A percentile compares a stretch with the other conserved stretches of the same genome.
phyloP scores from a whole-genome alignment of 2,329 filamentous ascomycete genomes.

The Aspergillus fijiensis region DNA sequence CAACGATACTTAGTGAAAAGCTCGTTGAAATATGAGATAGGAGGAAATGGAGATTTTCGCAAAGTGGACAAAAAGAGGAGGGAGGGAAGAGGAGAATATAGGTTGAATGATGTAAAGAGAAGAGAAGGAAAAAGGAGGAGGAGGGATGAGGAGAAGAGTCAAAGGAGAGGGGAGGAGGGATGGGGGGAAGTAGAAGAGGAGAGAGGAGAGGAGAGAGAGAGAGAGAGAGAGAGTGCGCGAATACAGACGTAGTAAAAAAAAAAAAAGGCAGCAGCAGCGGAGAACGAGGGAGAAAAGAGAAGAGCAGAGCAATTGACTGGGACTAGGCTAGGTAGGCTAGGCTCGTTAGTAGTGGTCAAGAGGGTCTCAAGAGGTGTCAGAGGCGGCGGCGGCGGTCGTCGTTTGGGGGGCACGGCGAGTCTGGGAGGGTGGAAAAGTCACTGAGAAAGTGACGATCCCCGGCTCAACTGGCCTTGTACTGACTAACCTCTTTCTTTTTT shows the following conservation, averaged over 20 bases:
- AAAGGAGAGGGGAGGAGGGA: slow-evolving; percentile 9
- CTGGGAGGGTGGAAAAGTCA: slow-evolving; percentile 2
- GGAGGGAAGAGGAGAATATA: slow-evolving; percentile 18
- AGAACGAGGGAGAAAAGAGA: background rate
- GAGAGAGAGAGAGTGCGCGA: slow-evolving; percentile 13
- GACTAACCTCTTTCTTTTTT: slow-evolving; percentile 1
- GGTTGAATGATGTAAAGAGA: slow-evolving; percentile 16
- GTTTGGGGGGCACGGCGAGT: too few relatives aligned
- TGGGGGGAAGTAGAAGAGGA: slow-evolving; percentile 9
- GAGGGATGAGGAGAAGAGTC: slow-evolving; percentile 51
- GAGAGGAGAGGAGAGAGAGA: slow-evolving; percentile 15
- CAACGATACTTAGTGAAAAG: slow-evolving; percentile 56
- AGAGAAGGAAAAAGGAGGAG: slow-evolving; percentile 29
- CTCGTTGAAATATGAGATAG: slow-evolving; percentile 40
- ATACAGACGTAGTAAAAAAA: slow-evolving; percentile 4
- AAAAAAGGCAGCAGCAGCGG: slow-evolving; percentile 8
- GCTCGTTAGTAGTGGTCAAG: background rate
- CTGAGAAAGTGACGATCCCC: slow-evolving; percentile 14
- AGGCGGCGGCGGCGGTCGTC: slow-evolving; percentile 8
- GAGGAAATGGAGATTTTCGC: slow-evolving; percentile 9
- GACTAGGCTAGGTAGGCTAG: background rate
- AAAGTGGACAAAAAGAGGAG: slow-evolving; percentile 12
- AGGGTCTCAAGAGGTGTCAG: slow-evolving; percentile 11
- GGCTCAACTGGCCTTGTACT: slow-evolving; percentile 2
- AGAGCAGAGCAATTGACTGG: background rate